Base-by-base conservation (phyloP, 2,329 filamentous ascomycete genomes). In the Stemphylium vesicarium region DNA sequence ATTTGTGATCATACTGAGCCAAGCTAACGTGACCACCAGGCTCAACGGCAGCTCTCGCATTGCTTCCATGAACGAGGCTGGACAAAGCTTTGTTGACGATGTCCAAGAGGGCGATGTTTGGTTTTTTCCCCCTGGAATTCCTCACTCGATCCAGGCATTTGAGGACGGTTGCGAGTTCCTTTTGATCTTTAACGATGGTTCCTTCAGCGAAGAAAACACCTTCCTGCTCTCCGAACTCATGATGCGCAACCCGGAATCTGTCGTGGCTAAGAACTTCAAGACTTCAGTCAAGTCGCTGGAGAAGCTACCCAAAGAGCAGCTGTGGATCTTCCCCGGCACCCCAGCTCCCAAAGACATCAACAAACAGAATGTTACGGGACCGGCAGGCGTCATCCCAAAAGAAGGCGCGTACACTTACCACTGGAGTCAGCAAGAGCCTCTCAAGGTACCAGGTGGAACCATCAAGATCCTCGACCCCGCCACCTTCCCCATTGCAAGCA, bases 381-480 rank as follows among this genome's bases (percentile, higher is more conserved):
- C 73, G 6, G 71, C 69, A 10, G 71, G 75, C 15, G 6, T 57
- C 4, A 71, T 76, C 9, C 67, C 73, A 1, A 62, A 64, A 6
- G 48, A 63, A 6, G 55, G 60, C 1, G 67, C 70, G 0, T 79
- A 79, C 62, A 72, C 68, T 10, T 79, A 78, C 61, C 77, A 79
- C 58, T 80, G 80, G 57, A 74, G 69, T 9, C 63, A 79, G 31
- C 83, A 85, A 53, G 62, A 77, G 35, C 78, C 84, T 7, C 35
- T 81, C 63, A 67, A 72, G 31, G 80, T 82, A 0, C 81, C 83
- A 0, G 84, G 85, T 29, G 85, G 85, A 4, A 80, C 77, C 1
- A 82, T 87, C 61, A 86, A 87, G 75, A 82, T 87, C 50, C 68
- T 87, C 6, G 85, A 88, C 63, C 79, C 83, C 0, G 67, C 72